Conservation (phyloP, 1,284 basidiomycete species). For the Puccinia triticina region DNA sequence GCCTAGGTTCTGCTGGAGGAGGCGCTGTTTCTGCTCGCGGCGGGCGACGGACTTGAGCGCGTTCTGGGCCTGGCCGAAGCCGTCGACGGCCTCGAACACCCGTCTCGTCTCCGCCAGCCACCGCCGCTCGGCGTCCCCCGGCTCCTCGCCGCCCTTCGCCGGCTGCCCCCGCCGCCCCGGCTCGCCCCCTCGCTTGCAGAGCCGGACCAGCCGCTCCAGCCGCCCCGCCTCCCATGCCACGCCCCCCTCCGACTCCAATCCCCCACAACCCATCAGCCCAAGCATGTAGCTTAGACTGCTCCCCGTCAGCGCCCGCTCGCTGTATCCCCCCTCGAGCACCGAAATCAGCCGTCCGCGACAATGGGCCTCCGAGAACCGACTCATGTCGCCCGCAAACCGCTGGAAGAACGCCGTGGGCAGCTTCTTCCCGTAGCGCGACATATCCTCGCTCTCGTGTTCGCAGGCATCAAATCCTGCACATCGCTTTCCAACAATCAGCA, state of each 20-base stretch:
- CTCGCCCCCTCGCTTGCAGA: background rate
- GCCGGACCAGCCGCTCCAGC: background rate
- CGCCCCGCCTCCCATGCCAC: background rate
- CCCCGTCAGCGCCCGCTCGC: conserved; percentile 58
- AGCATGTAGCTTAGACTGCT: conserved; percentile 51
- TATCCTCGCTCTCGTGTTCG: conserved; percentile 59
- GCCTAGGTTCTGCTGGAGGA: background rate
- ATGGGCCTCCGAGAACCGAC: conserved; percentile 55
- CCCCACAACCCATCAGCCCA: conserved; percentile 12
- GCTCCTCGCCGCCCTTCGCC: background rate
- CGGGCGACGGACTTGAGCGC: background rate
- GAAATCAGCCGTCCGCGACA: conserved; percentile 57
- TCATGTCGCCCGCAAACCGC: conserved; percentile 57
- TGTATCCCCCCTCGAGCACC: conserved; percentile 60
- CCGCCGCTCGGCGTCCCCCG: background rate
- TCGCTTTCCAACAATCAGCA: background rate
- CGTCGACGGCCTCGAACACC: conserved; percentile 20
- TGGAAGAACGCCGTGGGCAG: conserved; percentile 59
- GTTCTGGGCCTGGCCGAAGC: conserved; percentile 8
- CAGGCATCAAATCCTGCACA: conserved; percentile 56
- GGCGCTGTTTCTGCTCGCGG: conserved; percentile 11
- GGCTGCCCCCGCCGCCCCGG: background rate
- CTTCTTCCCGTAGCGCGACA: conserved; percentile 60
- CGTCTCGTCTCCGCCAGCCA: conserved; percentile 16
- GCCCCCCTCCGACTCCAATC: background rate